phyloP scores from a whole-genome alignment of 257 asterid species.

The Striga asiatica region DNA sequence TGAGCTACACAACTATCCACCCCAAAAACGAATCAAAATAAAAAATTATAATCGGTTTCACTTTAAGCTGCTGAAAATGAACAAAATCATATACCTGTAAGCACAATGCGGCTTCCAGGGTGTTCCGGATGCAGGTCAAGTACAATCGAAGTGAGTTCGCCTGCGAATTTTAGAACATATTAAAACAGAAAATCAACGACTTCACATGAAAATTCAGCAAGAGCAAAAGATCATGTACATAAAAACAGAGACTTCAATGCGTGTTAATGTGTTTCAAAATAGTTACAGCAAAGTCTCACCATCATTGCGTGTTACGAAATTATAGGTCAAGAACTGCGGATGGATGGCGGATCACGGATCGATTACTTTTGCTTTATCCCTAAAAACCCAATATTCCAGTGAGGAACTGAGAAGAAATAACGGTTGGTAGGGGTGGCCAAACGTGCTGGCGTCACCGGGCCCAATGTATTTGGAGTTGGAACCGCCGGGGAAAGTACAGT shows the following conservation, averaged over 20 bases:
- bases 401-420: too few relatives aligned
- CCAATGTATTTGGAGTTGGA: too few relatives aligned
- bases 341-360: neutral
- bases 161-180: slow-evolving; percentile 14
- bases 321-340: too few relatives aligned
- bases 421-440: too few relatives aligned
- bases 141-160: slow-evolving; percentile 55
- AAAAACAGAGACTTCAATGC: neutral
- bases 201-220: neutral
- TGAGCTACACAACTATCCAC: too few relatives aligned
- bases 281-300: neutral
- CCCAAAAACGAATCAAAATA: too few relatives aligned
- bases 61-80: slow-evolving; percentile 5
- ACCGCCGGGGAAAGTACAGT: too few relatives aligned
- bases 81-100: slow-evolving; percentile 48
- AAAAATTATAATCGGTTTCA: too few relatives aligned
- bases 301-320: neutral
- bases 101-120: slow-evolving; percentile 89
- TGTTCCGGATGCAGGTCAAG: slow-evolving; percentile 72
- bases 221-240: neutral
- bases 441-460: too few relatives aligned
- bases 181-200: neutral
- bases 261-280: neutral
- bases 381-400: too few relatives aligned
- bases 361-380: too few relatives aligned